Evolutionary conservation across 495 filamentous ascomycete species (phyloP), one percentile per base, ranked within the genome.

Genomic region (Clavariopsis aquatica): DNA sequence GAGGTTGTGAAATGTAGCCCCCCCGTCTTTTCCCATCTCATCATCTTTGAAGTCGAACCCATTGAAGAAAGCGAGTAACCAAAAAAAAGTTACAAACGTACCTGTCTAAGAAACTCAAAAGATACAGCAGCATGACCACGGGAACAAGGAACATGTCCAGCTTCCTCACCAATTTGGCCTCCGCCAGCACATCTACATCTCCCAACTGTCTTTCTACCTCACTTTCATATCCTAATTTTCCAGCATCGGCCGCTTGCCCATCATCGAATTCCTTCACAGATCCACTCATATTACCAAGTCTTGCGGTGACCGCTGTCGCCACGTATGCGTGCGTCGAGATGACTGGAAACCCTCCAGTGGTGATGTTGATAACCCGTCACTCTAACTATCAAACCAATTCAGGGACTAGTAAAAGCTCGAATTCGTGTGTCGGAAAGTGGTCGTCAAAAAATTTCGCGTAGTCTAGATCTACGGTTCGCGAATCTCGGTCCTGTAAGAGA

Each of bases 71-170:
- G 9, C 28, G 10, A 12, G 51, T 5, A 56, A 38, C 19, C 1
- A 46, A 12, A 53, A 8, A 23, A 65, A 60, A 43, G 43, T 20
- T n/a, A n/a, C 22, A 27, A 38, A 66, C 70, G 62, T 57, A 78
- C 76, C 85, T 76, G 67, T 90, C 87, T n/a, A 90, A 73, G 68
- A 89, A 90, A 60, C 81, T 83, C 51, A 89, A 81, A 15, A 89
- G 72, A 72, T 89, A 89, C 13, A 89, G 72, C 29, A 83, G 57
- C 60, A 87, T 83, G 6, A 86, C 78, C 13, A 88, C 75, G 0
- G 86, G 86, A 10, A 89, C 72, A 36, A 90, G 82, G 64, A 83
- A 76, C 19, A 79, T 55, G 67, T 90, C 86, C 29, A 88, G 64
- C 64, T 83, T 85, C 55, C 80, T 60, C 2, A 83, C 75, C 10